Evolutionary conservation across 345 rosid genomes (phyloP).

Genomic region (Salix brachista): DNA sequence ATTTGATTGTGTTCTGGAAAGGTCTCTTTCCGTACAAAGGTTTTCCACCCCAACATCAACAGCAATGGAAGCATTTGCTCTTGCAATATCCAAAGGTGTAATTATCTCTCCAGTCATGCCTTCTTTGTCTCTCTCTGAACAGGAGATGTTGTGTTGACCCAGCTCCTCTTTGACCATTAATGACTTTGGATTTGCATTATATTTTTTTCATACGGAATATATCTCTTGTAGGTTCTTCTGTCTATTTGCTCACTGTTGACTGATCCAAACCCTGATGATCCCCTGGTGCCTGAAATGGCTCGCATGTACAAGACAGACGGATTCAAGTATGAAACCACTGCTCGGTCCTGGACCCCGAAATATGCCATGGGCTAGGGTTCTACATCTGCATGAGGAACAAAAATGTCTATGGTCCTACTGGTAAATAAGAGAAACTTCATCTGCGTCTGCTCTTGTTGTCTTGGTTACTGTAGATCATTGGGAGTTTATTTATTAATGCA

Average conservation of each 20-base stretch:
- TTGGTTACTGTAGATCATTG: background rate
- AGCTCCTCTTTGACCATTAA: background rate
- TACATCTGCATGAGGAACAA: background rate
- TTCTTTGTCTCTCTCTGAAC: background rate
- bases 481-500: background rate
- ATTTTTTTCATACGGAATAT: background rate
- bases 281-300: conserved; percentile 23
- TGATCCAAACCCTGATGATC: conserved; percentile 24
- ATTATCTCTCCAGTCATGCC: background rate
- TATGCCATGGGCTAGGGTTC: conserved; percentile 19
- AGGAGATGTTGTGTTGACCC: background rate
- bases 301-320: conserved; percentile 20
- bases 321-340: conserved; percentile 20
- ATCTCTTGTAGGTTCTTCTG: conserved; percentile 4
- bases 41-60: conserved; percentile 23
- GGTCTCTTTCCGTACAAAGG: conserved; percentile 25
- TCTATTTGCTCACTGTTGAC: conserved; percentile 20
- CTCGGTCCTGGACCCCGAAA: conserved; percentile 22
- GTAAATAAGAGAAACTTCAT: conserved; percentile 5
- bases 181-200: background rate
- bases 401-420: background rate
- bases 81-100: conserved; percentile 18
- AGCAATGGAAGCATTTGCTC: conserved; percentile 29
- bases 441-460: background rate
- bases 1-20: background rate